Evolutionary conservation across 768 basidiomycete species (phyloP), one percentile per base, ranked within the genome.

Genomic region (Tephrocybe sp.): DNA sequence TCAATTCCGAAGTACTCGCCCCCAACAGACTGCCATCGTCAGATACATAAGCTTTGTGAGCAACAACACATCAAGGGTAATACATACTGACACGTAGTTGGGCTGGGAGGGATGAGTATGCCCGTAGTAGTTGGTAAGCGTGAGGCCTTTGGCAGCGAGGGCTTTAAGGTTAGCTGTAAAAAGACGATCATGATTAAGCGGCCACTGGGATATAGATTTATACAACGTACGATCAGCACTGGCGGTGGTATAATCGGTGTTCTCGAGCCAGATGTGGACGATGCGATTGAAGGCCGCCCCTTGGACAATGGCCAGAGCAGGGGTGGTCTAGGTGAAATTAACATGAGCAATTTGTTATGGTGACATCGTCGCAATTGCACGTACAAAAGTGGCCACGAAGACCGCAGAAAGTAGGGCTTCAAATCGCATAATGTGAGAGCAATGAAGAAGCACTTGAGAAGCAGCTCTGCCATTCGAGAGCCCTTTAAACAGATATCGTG

Each of bases 91-190:
- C 42, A 76, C 52, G 38, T 74, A 84, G 65, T 86, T 85, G 25
- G 84, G 83, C 61, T 86, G 69, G 2, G 82, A 82, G 5, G 82
- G 79, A 57, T 82, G 80, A 18, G 78, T 80, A 32, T 80, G 54
- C 4, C 63, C 74, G 50, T 74, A 79, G 58, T 71, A 80, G 37
- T 70, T 72, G 36, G 49, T 61, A 11, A 80, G 61, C 5, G 69
- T 52, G 49, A 85, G 67, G 9, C 83, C 82, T 60, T 83, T 69
- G 41, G 69, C 54, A 15, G 75, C 72, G 47, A 85, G 62, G 41
- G 63, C 61, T 31, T 54, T 56, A 39, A 75, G 69, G 13, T 60
- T 62, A 13, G 64, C 36, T 51, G 28, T 30, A 30, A 6, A 30
- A 12, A 30, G 28, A 7, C 12, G 12, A 12, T 12, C 28, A 7